phyloP scores from a whole-genome alignment of 2,329 filamentous ascomycete genomes.

The Myriosclerotinia curreyana region DNA sequence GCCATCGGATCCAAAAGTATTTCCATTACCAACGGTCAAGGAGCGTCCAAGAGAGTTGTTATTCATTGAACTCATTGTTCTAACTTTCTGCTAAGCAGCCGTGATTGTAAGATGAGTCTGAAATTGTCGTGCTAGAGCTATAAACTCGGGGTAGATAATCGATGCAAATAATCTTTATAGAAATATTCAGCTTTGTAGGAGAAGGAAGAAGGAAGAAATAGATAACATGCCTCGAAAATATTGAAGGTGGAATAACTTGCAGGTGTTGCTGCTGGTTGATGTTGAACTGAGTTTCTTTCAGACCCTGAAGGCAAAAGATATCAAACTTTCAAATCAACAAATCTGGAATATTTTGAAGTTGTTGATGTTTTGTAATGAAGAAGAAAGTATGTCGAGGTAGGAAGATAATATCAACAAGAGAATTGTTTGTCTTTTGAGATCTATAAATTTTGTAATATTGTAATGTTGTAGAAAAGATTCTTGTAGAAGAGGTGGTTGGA shows the following conservation, averaged over 20 bases:
- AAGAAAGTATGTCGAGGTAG: too few species aligned
- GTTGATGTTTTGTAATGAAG: background rate
- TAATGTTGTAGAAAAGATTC: background rate
- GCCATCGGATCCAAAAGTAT: background rate
- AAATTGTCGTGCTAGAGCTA: background rate
- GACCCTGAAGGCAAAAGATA: too few species aligned
- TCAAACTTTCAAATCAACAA: background rate
- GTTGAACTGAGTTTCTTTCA: background rate
- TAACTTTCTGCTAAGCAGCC: background rate
- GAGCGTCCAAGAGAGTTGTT: background rate
- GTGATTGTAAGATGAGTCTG: background rate
- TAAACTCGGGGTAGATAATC: too few species aligned
- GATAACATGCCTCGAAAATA: background rate
- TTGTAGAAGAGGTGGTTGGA: background rate
- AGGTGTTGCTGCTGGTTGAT: background rate
- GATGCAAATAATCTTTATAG: background rate
- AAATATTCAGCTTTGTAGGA: background rate
- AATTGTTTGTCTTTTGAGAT: background rate
- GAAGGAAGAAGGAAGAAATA: background rate
- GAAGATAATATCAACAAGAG: background rate
- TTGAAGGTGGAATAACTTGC: background rate
- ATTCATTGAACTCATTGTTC: background rate
- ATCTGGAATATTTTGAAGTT: background rate
- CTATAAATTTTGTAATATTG: too few species aligned
- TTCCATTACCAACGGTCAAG: background rate